phyloP scores from a whole-genome alignment of 192 early-diverging fungal species.

The Rhizophlyctis rosea region DNA sequence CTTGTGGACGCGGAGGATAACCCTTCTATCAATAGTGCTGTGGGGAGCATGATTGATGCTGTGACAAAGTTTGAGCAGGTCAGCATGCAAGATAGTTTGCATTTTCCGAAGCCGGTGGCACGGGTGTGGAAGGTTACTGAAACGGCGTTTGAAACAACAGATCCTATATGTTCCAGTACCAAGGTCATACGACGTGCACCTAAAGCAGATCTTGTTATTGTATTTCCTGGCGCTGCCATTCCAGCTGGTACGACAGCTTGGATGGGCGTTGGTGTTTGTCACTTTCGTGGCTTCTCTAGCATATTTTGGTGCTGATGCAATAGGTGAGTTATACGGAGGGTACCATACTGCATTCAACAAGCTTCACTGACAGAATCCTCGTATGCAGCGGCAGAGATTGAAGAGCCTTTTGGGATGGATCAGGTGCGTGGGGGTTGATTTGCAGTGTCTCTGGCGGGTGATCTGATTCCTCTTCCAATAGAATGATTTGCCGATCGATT shows the following conservation, averaged over 20 bases:
- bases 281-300: constrained; percentile 61
- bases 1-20: constrained; percentile 23
- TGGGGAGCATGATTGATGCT: constrained; percentile 28
- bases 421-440: constrained; percentile 9
- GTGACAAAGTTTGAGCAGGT: constrained; percentile 39
- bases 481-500: neutral
- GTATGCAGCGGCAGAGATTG: constrained; percentile 10
- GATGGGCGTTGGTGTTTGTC: constrained; percentile 58
- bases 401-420: constrained; percentile 30
- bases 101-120: neutral
- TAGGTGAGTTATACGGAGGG: constrained; percentile 4
- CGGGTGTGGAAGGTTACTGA: neutral
- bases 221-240: constrained; percentile 73
- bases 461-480: neutral
- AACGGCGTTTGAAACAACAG: constrained; percentile 27
- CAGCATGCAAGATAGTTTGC: constrained; percentile 21
- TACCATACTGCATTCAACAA: neutral
- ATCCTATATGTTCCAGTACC: constrained; percentile 67
- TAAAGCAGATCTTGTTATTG: constrained; percentile 60
- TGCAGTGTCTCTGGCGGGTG: neutral
- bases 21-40: constrained; percentile 17
- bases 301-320: constrained; percentile 69
- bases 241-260: constrained; percentile 54
- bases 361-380: too few species aligned
- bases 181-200: constrained; percentile 73